These are phyloP conservation scores for Aspergillus unguis DNA, from an alignment of 2,329 filamentous ascomycete genomes.

Conservation along the genomic window DNA sequence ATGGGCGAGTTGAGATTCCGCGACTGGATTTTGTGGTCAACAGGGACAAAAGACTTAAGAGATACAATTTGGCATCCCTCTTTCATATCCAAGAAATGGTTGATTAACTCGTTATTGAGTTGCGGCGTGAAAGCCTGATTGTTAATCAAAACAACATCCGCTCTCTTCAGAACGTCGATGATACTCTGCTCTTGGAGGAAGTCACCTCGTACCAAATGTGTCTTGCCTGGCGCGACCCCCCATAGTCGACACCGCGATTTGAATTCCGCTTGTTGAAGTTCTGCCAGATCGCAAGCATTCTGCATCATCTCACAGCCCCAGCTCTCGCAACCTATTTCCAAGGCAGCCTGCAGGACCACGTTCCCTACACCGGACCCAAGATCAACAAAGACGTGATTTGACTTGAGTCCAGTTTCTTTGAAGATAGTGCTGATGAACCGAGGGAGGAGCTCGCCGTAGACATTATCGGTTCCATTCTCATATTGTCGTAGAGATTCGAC, in stretches of 20 bases:
- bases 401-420: slow-evolving; percentile 71
- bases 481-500: slow-evolving; percentile 82
- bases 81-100: slow-evolving; percentile 92
- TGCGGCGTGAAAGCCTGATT: slow-evolving; percentile 92
- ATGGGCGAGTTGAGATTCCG: slow-evolving; percentile 76
- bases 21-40: slow-evolving; percentile 68
- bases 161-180: slow-evolving; percentile 69
- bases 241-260: slow-evolving; percentile 79
- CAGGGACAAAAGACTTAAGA: slow-evolving; percentile 84
- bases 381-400: slow-evolving; percentile 85
- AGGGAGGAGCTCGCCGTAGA: slow-evolving; percentile 88
- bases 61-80: slow-evolving; percentile 86
- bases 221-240: slow-evolving; percentile 76
- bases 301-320: slow-evolving; percentile 97
- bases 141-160: slow-evolving; percentile 96
- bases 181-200: slow-evolving; percentile 74
- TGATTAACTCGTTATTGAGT: slow-evolving; percentile 78
- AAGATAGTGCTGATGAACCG: slow-evolving; percentile 82
- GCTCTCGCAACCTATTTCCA: slow-evolving; percentile 89
- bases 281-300: slow-evolving; percentile 78
- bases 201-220: slow-evolving; percentile 77
- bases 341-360: slow-evolving; percentile 86
- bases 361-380: slow-evolving; percentile 95
- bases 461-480: slow-evolving; percentile 84
- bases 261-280: slow-evolving; percentile 79